Conservation (phyloP, 2,329 filamentous ascomycete species). For the Mycosphaerella arachidis region DNA sequence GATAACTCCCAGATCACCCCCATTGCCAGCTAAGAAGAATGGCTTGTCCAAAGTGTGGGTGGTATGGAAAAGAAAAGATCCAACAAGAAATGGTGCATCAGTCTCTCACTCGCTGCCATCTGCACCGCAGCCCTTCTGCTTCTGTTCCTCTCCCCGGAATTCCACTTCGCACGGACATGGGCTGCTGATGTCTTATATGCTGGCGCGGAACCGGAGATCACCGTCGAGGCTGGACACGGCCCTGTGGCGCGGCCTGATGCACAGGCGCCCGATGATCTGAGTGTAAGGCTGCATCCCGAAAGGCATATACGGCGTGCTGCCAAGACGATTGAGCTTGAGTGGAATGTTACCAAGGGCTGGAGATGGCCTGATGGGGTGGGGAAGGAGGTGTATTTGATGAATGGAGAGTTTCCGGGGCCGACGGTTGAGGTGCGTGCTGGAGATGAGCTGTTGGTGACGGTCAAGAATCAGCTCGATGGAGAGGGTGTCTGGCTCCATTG, state of each 20-base stretch:
- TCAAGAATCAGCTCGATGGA: constrained; percentile 38
- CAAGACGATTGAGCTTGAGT: constrained; percentile 9
- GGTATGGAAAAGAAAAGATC: constrained; percentile 1
- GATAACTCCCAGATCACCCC: background rate
- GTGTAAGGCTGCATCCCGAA: constrained; percentile 12
- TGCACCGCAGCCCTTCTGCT: background rate
- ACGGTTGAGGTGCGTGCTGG: constrained; percentile 46
- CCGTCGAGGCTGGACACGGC: constrained; percentile 3
- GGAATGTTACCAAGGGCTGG: constrained; percentile 12
- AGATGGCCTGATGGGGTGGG: constrained; percentile 42
- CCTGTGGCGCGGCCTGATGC: background rate
- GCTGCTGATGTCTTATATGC: background rate
- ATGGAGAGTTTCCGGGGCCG: constrained; percentile 49
- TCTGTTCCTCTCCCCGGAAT: background rate
- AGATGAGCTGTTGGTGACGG: constrained; percentile 41
- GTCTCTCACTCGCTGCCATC: background rate
- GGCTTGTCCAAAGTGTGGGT: background rate
- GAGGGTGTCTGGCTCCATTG: constrained; percentile 41
- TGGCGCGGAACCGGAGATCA: background rate
- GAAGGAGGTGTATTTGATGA: constrained; percentile 47
- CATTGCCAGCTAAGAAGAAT: background rate
- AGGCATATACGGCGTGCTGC: constrained; percentile 11
- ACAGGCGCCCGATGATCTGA: constrained; percentile 2
- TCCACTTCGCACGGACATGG: background rate
- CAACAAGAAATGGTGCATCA: constrained; percentile 1